Evolutionary conservation across 768 basidiomycete species (phyloP).

Genomic region (Dentipellis sp.): DNA sequence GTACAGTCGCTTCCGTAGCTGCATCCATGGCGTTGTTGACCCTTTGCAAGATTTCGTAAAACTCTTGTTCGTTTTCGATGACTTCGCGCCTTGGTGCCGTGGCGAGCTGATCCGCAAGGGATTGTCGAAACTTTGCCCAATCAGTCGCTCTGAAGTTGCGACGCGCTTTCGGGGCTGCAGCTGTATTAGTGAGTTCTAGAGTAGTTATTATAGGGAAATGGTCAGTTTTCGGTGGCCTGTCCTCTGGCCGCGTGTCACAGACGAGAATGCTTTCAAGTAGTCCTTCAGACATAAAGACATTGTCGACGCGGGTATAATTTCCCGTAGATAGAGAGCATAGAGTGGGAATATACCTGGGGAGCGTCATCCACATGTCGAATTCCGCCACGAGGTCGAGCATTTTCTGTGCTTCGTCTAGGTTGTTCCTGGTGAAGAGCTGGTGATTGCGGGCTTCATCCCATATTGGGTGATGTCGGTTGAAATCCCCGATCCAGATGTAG

Average conservation of each 20-base stretch:
- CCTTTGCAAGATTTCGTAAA: background rate
- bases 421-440: slow-evolving; percentile 26
- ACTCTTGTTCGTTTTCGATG: background rate
- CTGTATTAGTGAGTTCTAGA: slow-evolving; percentile 15
- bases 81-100: background rate
- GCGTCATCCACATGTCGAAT: slow-evolving; percentile 24
- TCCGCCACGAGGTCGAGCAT: slow-evolving; percentile 21
- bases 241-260: slow-evolving; percentile 19
- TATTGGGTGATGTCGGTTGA: slow-evolving; percentile 30
- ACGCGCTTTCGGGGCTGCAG: background rate
- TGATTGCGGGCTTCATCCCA: slow-evolving; percentile 28
- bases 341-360: slow-evolving; percentile 27
- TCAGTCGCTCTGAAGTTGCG: background rate
- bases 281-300: slow-evolving; percentile 27
- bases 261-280: slow-evolving; percentile 14
- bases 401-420: slow-evolving; percentile 14
- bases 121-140: background rate
- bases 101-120: background rate
- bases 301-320: slow-evolving; percentile 32
- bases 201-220: slow-evolving; percentile 29
- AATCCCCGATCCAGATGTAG: slow-evolving; percentile 26
- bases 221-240: slow-evolving; percentile 23
- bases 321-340: slow-evolving; percentile 20
- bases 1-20: background rate
- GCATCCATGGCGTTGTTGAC: background rate